Evolutionary conservation across 108 stramenopile species (phyloP).

Genomic region (Cyclotella distinguenda): DNA sequence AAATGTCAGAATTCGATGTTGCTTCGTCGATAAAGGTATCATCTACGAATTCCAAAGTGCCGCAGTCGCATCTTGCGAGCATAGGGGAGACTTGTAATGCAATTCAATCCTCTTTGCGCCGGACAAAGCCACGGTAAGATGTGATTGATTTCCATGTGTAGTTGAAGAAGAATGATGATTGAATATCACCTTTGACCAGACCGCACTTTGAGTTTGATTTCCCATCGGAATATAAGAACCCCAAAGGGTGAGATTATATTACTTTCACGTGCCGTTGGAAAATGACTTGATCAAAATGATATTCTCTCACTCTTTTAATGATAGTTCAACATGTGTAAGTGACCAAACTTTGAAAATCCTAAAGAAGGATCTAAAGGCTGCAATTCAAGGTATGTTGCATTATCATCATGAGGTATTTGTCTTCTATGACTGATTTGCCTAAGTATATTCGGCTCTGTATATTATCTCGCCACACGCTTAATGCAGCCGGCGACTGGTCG

Average conservation of each 20-base stretch:
- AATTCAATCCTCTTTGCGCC: not conserved
- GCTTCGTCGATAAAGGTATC: too few species aligned
- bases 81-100: not conserved
- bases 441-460: not conserved
- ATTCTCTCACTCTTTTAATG: not conserved
- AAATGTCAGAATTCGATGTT: conserved; percentile 6
- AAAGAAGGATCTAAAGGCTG: not conserved
- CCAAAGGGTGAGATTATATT: not conserved
- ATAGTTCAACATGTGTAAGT: not conserved
- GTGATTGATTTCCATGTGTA: too few species aligned
- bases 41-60: too few species aligned
- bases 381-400: conserved; percentile 10
- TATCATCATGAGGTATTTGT: too few species aligned
- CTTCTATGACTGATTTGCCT: not conserved
- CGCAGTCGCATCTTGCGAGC: not conserved
- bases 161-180: not conserved
- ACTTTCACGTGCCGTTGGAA: not conserved
- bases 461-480: not conserved
- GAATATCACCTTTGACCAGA: not conserved
- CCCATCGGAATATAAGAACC: not conserved
- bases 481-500: conserved; percentile 11
- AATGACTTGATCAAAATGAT: not conserved
- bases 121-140: conserved; percentile 1
- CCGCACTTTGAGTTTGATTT: conserved; percentile 6
- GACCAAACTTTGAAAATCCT: not conserved